A percentile compares a stretch with the other conserved stretches of the same genome.
Conservation (phyloP, 2,329 filamentous ascomycete genomes). For the Byssochlamys sp. region DNA sequence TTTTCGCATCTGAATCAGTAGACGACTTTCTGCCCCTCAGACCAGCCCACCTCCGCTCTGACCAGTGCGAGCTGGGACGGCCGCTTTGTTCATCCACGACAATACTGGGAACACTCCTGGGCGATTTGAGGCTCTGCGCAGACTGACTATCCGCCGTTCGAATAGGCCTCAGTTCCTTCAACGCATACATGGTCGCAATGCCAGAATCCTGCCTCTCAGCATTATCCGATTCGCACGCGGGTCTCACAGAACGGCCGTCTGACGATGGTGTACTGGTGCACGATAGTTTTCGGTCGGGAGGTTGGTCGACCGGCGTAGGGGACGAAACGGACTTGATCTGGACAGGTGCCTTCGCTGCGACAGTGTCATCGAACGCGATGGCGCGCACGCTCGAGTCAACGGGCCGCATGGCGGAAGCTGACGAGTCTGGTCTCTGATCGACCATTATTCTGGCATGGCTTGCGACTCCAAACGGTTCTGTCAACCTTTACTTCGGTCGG, state of each 20-base stretch:
- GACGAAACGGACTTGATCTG: conserved; percentile 21
- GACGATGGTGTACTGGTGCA: not conserved
- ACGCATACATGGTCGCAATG: conserved; percentile 5
- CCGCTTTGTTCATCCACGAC: conserved; percentile 25
- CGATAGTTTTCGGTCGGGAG: conserved; percentile 11
- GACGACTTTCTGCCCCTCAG: conserved; percentile 26
- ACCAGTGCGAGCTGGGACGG: conserved; percentile 35
- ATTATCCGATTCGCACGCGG: conserved; percentile 13
- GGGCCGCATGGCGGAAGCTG: conserved; percentile 18
- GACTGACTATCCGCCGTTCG: conserved; percentile 13
- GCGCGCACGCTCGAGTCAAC: conserved; percentile 16
- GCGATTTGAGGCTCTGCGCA: conserved; percentile 18
- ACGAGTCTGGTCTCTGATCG: conserved; percentile 20
- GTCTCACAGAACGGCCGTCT: conserved; percentile 15
- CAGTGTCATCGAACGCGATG: conserved; percentile 19
- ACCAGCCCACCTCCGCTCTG: conserved; percentile 34
- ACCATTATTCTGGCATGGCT: conserved; percentile 31
- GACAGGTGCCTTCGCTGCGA: conserved; percentile 13
- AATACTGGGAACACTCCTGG: conserved; percentile 32
- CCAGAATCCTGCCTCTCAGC: conserved; percentile 7
- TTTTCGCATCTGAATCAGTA: conserved; percentile 21
- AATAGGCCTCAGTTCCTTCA: conserved; percentile 9
- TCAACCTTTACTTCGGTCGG: conserved; percentile 1
- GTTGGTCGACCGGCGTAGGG: conserved; percentile 14
- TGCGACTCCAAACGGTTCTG: conserved; percentile 6